Evolutionary conservation across 2,329 filamentous ascomycete genomes (phyloP), one percentile per base, ranked within the genome.

Genomic region (Spiromastix sp.): DNA sequence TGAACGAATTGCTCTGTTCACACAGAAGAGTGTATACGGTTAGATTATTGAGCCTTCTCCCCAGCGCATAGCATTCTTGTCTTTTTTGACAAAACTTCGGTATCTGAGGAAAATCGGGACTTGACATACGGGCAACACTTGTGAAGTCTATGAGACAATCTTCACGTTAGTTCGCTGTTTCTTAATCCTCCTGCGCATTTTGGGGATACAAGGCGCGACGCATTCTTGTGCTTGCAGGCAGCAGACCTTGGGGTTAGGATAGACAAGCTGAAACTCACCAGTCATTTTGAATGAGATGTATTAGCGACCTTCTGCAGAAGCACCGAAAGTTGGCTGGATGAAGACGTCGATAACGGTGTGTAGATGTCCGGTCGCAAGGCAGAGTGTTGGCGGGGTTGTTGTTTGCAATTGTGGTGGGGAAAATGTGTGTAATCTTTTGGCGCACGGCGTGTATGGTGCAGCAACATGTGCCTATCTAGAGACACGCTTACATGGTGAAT

Each of bases 1-100:
- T 79, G 57, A 48, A 89, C 80, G 64, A 96, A 95, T 66, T 93
- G 75, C 60, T 80, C 87, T 95, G 56, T 52, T 40, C 66, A 70
- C 70, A 66, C 67, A 70, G 66, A 70, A 70, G 65, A 70, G 60
- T 64, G 64, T 71, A n/a, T n/a, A n/a, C n/a, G n/a, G n/a, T n/a
- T 32, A 26, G 24, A 18, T 37, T 11, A 34, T 19, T 8, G 30
- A 18, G n/a, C n/a, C n/a, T n/a, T n/a, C n/a, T n/a, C n/a, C n/a
- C n/a, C n/a, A n/a, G n/a, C n/a, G n/a, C n/a, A n/a, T n/a, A n/a
- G n/a, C n/a, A n/a, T n/a, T n/a, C n/a, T n/a, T n/a, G n/a, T n/a
- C n/a, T n/a, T n/a, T n/a, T n/a, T n/a, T n/a, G n/a, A n/a, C n/a
- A n/a, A n/a, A n/a, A n/a, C n/a, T n/a, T n/a, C n/a, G n/a, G n/a